Evolutionary conservation across 805 yeast genomes (phyloP).

Genomic region (Candida dajiaensis): DNA sequence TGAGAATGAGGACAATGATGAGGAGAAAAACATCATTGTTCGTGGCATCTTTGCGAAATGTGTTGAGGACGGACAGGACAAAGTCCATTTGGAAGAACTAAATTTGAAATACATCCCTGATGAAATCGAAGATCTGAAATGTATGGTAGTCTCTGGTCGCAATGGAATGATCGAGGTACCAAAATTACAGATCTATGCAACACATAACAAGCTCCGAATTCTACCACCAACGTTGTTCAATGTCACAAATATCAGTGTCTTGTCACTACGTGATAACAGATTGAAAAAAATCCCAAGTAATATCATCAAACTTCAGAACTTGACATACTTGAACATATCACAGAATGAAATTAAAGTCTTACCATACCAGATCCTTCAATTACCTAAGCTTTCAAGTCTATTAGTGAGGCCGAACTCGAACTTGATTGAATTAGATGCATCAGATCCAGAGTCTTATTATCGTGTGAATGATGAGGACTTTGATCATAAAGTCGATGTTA

Average conservation of each 20-base stretch:
- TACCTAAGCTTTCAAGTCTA: slow-evolving; percentile 37
- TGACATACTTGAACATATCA: slow-evolving; percentile 47
- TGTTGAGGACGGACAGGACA: slow-evolving; percentile 42
- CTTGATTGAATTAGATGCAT: slow-evolving; percentile 18
- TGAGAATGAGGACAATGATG: slow-evolving; percentile 13
- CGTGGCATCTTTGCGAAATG: slow-evolving; percentile 36
- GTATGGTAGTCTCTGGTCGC: slow-evolving; percentile 40
- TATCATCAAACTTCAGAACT: slow-evolving; percentile 33
- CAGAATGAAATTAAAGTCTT: slow-evolving; percentile 44
- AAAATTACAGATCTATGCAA: slow-evolving; percentile 41
- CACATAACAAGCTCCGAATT: slow-evolving; percentile 41
- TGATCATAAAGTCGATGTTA: slow-evolving; percentile 11
- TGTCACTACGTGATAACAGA: slow-evolving; percentile 46
- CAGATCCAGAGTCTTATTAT: slow-evolving; percentile 8
- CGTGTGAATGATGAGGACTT: slow-evolving; percentile 21
- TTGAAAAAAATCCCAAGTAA: slow-evolving; percentile 41
- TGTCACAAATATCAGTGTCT: slow-evolving; percentile 42
- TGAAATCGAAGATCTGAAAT: slow-evolving; percentile 50
- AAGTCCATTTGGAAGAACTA: slow-evolving; percentile 42
- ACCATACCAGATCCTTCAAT: slow-evolving; percentile 47
- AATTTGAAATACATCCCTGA: slow-evolving; percentile 46
- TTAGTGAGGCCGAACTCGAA: slow-evolving; percentile 52
- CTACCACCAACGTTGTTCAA: slow-evolving; percentile 47
- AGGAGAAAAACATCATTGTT: slow-evolving; percentile 25
- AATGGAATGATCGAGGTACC: slow-evolving; percentile 31